A percentile compares a stretch with the other conserved stretches of the same genome.
These are phyloP conservation scores for Clarireedia sp. DNA, from an alignment of 2,329 filamentous ascomycete genomes.

Conservation along the genomic window DNA sequence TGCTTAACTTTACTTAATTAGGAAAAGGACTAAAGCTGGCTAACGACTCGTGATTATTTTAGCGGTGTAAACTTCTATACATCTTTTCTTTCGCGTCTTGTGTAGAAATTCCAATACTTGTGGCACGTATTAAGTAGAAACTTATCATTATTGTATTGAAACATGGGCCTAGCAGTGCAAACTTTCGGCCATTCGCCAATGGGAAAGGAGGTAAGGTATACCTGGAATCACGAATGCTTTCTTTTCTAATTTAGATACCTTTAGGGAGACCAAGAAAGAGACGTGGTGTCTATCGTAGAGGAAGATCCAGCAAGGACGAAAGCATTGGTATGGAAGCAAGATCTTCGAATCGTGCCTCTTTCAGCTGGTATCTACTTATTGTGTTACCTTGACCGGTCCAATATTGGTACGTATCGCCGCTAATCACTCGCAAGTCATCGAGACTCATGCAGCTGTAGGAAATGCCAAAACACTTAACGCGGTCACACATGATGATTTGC, in stretches of 20 bases:
- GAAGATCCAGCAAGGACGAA: constrained; percentile 25
- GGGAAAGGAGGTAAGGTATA: neutral
- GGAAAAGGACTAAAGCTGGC: too few relatives aligned
- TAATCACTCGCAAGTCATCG: neutral
- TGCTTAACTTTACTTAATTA: too few relatives aligned
- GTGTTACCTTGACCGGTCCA: constrained; percentile 59
- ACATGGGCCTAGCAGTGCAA: too few relatives aligned
- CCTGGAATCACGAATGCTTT: neutral
- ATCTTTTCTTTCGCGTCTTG: too few relatives aligned
- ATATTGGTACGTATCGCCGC: constrained; percentile 44
- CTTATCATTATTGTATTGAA: too few relatives aligned
- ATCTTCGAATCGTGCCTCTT: constrained; percentile 55
- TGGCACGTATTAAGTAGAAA: too few relatives aligned
- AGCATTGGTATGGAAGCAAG: constrained; percentile 48
- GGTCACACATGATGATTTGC: constrained; percentile 51
- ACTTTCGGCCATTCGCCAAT: too few relatives aligned
- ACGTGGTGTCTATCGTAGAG: neutral
- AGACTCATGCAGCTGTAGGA: constrained; percentile 18
- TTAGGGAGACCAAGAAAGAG: neutral
- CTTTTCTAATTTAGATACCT: neutral
- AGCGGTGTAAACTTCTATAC: neutral
- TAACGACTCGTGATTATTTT: too few relatives aligned
- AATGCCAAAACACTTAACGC: constrained; percentile 61
- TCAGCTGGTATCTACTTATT: constrained; percentile 58
- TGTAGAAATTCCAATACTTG: too few relatives aligned